Base-by-base conservation (phyloP, 192 early-diverging fungal species). In the Paraglomus brasilianum region DNA sequence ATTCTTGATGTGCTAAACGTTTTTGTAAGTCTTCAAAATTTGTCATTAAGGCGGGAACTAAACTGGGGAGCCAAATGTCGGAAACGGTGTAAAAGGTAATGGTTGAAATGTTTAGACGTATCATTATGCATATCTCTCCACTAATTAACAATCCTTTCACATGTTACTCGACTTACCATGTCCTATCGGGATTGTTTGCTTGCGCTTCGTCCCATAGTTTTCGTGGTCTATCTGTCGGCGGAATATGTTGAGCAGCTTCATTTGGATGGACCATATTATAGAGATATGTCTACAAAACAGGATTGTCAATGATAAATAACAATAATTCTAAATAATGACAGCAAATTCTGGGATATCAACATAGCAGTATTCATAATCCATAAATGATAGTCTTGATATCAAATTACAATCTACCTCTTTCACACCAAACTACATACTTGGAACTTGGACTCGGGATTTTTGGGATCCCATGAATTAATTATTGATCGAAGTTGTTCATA, bases 11-110 rank as follows among this genome's bases (percentile, higher is more conserved):
- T 22, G 87, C 86, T 48, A 92, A 86, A 11, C 96, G 85, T 80
- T 93, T 94, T 52, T 93, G 86, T 13, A 98, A 75, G 61, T 95
- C 95, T 5, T 88, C 91, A 64, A 97, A 98, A 17, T 95, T 94
- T 65, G 89, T 83, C 3, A 93, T 95, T 6, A 95, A 74, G 10
- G 92, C 94, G 9, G 96, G 96, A 1, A 98, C 95, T 83, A 95
- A 85, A 50, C 91, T 91, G 72, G 21, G 69, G 44, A 57, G 6
- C n/a, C 2, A 58, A 68, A 39, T 39, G 7, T 41, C 3, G 41
- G 41, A n/a, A n/a, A n/a, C 13, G 8, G 19, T 21, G 17, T 3
- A 42, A 21, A 15, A 43, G 21, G 19, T 2, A n/a, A 41, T 17
- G 5, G 44, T n/a, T 5, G 22, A 43, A 21, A 41, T 62, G 38